Evolutionary conservation across 2,329 filamentous ascomycete species (phyloP), one percentile per base, ranked within the genome.

Genomic region (Alternaria novae-zelandiae): DNA sequence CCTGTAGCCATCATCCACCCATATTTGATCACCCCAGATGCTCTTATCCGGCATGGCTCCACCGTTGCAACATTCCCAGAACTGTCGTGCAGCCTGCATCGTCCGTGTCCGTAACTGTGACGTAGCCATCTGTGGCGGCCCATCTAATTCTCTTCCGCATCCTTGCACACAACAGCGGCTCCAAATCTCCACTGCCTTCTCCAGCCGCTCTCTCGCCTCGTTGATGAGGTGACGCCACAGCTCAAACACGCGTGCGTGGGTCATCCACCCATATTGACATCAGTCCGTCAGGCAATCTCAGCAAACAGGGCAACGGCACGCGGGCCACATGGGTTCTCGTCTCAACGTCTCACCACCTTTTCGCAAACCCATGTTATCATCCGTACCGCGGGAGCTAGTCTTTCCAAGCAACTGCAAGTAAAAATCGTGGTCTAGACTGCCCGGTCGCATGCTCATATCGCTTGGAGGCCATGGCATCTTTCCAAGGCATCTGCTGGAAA

Each of bases 41-140:
- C 26, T 32, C 47, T 41, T 36, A 53, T 53, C 49, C 49, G 30
- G 49, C 49, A 36, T 25, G 20, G n/a, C 54, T 47, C 10, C 43
- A 23, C 55, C 30, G 44, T 50, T 45, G 55, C 49, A 53, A 4
- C 6, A 17, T 28, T 47, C 23, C 49, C 15, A 21, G 50, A 58
- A n/a, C 13, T 13, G 41, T 43, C 41, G 32, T 41, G n/a, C n/a
- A n/a, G n/a, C n/a, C n/a, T n/a, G n/a, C n/a, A n/a, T n/a, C n/a
- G n/a, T 41, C 36, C n/a, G 36, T 28, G 32, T 36, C 36, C 25
- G 30, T 12, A 45, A 8, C n/a, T 32, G 55, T 67, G 64, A 67
- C 64, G 61, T 67, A 67, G 55, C 43, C 47, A 41, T 65, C 21
- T 57, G 54, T 57, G 54, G 54, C 54, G 59, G 56, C 46, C 43